A percentile compares a stretch with the other conserved stretches of the same genome.
These are phyloP conservation scores for Avicennia marina DNA, from an alignment of 257 asterid genomes.

Conservation along the genomic window DNA sequence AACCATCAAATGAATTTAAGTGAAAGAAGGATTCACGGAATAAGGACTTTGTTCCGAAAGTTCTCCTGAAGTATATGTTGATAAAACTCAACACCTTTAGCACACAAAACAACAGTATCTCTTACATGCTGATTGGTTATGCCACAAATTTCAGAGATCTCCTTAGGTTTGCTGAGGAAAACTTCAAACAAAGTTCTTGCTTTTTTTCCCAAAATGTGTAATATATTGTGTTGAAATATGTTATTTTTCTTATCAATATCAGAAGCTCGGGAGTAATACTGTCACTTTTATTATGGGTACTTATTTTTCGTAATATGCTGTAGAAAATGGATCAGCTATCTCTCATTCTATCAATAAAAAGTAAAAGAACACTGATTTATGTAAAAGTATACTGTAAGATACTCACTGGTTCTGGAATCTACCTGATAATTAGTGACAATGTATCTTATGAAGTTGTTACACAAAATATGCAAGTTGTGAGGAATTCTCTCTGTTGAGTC, in stretches of 20 bases:
- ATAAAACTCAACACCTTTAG: neutral
- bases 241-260: neutral
- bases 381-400: neutral
- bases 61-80: neutral
- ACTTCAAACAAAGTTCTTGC: neutral
- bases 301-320: neutral
- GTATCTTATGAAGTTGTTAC: neutral
- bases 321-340: neutral
- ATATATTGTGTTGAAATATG: neutral
- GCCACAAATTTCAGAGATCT: neutral
- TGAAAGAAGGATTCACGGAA: neutral
- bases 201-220: neutral
- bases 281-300: too few species aligned
- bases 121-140: neutral
- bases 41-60: neutral
- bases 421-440: neutral
- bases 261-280: neutral
- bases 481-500: too few species aligned
- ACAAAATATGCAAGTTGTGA: neutral
- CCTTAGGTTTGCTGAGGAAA: neutral
- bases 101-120: neutral
- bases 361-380: neutral
- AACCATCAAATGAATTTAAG: neutral
- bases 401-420: neutral
- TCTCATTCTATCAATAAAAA: neutral